phyloP scores from a whole-genome alignment of 1,284 basidiomycete genomes.

The Retiboletus fuscus region DNA sequence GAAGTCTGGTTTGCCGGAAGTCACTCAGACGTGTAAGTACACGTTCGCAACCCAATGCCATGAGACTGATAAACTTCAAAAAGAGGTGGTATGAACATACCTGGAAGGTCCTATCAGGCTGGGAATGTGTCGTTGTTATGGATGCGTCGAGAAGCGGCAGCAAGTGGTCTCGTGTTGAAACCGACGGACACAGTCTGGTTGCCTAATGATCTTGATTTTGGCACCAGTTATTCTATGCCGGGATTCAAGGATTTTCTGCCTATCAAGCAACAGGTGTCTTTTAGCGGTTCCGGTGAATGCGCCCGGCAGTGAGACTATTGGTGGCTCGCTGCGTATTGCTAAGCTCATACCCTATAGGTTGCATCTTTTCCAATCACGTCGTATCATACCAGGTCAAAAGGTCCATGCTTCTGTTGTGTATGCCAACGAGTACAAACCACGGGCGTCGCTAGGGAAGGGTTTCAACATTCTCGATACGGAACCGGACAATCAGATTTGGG shows the following conservation, averaged over 20 bases:
- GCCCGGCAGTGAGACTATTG: constrained; percentile 6
- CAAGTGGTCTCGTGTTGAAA: constrained; percentile 21
- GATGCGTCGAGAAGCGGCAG: constrained; percentile 35
- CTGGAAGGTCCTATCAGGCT: constrained; percentile 16
- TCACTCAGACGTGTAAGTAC: constrained; percentile 43
- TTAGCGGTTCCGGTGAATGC: constrained; percentile 11
- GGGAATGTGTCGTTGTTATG: constrained; percentile 34
- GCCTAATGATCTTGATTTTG: constrained; percentile 26
- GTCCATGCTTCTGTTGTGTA: constrained; percentile 31
- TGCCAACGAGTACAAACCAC: constrained; percentile 24
- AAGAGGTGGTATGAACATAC: constrained; percentile 25
- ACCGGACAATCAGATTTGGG: constrained; percentile 13
- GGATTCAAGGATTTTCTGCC: constrained; percentile 35
- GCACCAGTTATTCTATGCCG: constrained; percentile 31
- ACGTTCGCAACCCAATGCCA: no score
- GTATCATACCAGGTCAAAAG: constrained; percentile 32
- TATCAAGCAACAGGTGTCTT: constrained; percentile 29
- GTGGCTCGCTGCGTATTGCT: not conserved
- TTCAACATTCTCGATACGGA: constrained; percentile 1
- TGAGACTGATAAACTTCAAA: not conserved
- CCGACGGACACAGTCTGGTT: constrained; percentile 23
- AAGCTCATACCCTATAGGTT: constrained; percentile 7
- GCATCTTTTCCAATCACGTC: constrained; percentile 20
- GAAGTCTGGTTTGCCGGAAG: constrained; percentile 45
- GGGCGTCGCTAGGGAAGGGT: constrained; percentile 20